These are phyloP conservation scores for Capronia americana DNA, from an alignment of 2,329 filamentous ascomycete genomes.

Conservation along the genomic window DNA sequence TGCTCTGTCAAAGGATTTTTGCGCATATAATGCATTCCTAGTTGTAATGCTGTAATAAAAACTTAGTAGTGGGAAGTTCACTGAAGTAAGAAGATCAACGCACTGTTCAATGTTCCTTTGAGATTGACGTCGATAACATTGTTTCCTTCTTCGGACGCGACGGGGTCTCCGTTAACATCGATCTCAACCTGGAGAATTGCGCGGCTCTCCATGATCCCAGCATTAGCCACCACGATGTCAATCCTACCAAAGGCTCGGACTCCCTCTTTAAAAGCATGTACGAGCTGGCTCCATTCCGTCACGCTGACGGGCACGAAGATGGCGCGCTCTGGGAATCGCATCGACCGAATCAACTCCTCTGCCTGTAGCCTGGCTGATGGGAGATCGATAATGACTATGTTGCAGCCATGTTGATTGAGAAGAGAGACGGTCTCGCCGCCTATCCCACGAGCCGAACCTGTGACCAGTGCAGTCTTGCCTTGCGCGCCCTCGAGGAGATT, in stretches of 20 bases:
- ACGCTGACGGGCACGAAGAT: slow-evolving; percentile 48
- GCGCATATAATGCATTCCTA: slow-evolving; percentile 42
- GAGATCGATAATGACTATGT: slow-evolving; percentile 43
- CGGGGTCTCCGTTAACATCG: slow-evolving; percentile 24
- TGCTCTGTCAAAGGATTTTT: not conserved
- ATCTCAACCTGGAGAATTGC: slow-evolving; percentile 41
- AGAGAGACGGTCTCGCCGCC: slow-evolving; percentile 53
- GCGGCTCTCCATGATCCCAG: slow-evolving; percentile 59
- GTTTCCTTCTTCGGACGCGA: slow-evolving; percentile 43
- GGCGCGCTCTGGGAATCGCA: slow-evolving; percentile 40
- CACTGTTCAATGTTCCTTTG: slow-evolving; percentile 55
- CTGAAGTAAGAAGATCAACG: slow-evolving; percentile 9
- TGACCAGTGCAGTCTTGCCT: slow-evolving; percentile 53
- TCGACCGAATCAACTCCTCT: slow-evolving; percentile 46
- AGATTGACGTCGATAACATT: slow-evolving; percentile 51
- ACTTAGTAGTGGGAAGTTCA: slow-evolving; percentile 31
- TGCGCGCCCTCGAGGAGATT: not conserved
- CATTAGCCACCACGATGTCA: slow-evolving; percentile 71
- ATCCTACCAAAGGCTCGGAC: slow-evolving; percentile 55
- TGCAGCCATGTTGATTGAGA: slow-evolving; percentile 54
- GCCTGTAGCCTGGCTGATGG: slow-evolving; percentile 44
- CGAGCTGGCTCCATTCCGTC: slow-evolving; percentile 47
- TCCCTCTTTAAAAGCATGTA: slow-evolving; percentile 44
- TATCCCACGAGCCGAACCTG: slow-evolving; percentile 54
- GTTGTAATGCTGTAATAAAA: slow-evolving; percentile 45